Evolutionary conservation across 345 rosid species (phyloP), one percentile per base, ranked within the genome.

Genomic region (Salix brachista): DNA sequence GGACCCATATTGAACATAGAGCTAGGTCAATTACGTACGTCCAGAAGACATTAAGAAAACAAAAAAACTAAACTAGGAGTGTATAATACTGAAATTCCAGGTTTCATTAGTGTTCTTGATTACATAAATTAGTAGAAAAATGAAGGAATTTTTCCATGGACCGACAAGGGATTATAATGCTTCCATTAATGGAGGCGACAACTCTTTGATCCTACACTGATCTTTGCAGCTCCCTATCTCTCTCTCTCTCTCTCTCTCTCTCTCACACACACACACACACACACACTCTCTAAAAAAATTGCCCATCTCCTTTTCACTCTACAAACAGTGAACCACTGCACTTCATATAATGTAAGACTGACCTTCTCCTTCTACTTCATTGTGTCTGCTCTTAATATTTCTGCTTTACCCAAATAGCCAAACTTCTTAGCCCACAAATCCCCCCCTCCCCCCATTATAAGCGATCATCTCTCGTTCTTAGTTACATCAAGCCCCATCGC

Each of bases 121-220:
- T 6, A 42, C 37, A 58, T 19, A 46, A 13, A 26, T 36, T 52
- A 67, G 73, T 19, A 36, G 7, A 73, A 64, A 75, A 73, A 42
- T 32, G 30, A 36, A 70, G 65, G 62, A 42, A 56, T 66, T 71
- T 80, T 75, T 46, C 23, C 50, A 39, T 60, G 88, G 77, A 89
- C 98, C 93, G 97, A 93, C 98, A 90, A 81, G 80, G 80, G 88
- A 84, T 85, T 84, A 84, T 81, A 87, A 76, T 85, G 85, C 84
- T 89, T 91, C 93, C 90, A 87, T 86, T 88, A 90, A 86, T 87
- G 91, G 87, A 89, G 88, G 92, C 90, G 95, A 91, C 98, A 93
- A 72, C 82, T 78, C 87, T 88, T 84, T 77, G 90, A 91, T 93
- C 88, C 86, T 92, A 85, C 83, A 75, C 87, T 86, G 90, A 89